Percentiles rank a stretch among this genome's conserved stretches.
Conservation (phyloP, 495 filamentous ascomycete genomes). For the Jackrogersella minutella region DNA sequence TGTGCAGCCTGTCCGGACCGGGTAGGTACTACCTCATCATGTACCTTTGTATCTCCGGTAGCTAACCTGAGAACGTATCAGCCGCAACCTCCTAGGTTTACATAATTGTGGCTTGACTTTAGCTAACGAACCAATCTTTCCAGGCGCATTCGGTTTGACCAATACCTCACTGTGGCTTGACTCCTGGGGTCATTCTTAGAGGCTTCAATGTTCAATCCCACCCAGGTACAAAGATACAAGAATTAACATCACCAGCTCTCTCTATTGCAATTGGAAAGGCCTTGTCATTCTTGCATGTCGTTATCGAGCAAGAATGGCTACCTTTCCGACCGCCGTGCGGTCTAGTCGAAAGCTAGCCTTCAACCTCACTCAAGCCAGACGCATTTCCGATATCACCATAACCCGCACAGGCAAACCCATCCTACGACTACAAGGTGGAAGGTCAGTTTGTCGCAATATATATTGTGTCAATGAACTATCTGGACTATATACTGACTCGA, state of each 20-base stretch:
- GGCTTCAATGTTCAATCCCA: constrained; percentile 41
- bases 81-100: constrained; percentile 6
- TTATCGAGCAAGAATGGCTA: constrained; percentile 54
- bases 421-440: constrained; percentile 80
- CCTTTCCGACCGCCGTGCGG: constrained; percentile 58
- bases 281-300: constrained; percentile 46
- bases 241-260: constrained; percentile 24
- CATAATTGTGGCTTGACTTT: constrained; percentile 23
- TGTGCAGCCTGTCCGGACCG: constrained; percentile 45
- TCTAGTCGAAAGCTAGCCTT: constrained; percentile 48
- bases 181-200: constrained; percentile 13
- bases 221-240: constrained; percentile 16
- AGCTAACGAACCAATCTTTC: constrained; percentile 13
- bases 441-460: constrained; percentile 61
- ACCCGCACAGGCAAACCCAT: constrained; percentile 89
- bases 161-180: constrained; percentile 40
- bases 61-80: neutral
- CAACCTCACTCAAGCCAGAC: constrained; percentile 38
- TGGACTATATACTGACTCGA: constrained; percentile 31
- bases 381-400: constrained; percentile 80
- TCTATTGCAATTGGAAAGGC: constrained; percentile 44
- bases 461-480: constrained; percentile 8
- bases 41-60: constrained; percentile 1
- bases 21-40: constrained; percentile 4
- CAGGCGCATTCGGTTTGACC: constrained; percentile 25